These are phyloP conservation scores for Ascochyta clinopodiicola DNA, from an alignment of 2,329 filamentous ascomycete genomes.

Conservation along the genomic window DNA sequence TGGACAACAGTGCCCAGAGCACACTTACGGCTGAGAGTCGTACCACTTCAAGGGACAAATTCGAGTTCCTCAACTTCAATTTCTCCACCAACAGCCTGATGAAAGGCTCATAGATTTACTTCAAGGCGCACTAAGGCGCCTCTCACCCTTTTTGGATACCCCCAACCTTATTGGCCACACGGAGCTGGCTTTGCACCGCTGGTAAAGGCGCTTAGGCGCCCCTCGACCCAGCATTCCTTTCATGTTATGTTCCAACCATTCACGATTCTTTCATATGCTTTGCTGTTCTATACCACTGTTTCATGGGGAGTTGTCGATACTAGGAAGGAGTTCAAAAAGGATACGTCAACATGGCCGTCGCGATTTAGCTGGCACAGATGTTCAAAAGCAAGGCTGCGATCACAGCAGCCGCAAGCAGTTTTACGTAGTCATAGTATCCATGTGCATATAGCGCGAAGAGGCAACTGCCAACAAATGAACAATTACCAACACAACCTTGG, in stretches of 20 bases:
- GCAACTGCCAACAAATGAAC: conserved; percentile 10
- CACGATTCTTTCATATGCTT: conserved; percentile 39
- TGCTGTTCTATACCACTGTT: conserved; percentile 47
- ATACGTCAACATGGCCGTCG: conserved; percentile 6
- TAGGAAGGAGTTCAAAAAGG: conserved; percentile 18
- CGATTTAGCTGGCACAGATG: not conserved
- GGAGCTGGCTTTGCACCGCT: conserved; percentile 12
- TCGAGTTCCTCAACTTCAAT: conserved; percentile 48
- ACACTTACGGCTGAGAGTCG: conserved; percentile 38
- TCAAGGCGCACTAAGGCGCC: conserved; percentile 29
- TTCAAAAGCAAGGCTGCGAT: conserved; percentile 10
- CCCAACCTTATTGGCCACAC: not conserved
- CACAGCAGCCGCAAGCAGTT: conserved; percentile 1
- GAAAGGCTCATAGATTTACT: conserved; percentile 40
- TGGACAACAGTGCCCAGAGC: conserved; percentile 36
- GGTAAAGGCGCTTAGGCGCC: conserved; percentile 22
- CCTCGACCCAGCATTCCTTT: conserved; percentile 6
- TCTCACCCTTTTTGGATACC: conserved; percentile 23
- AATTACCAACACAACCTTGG: not conserved
- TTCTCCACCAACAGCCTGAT: conserved; percentile 40
- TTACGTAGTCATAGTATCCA: conserved; percentile 11
- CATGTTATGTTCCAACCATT: conserved; percentile 31
- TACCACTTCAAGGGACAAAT: conserved; percentile 43
- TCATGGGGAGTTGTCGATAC: conserved; percentile 6
- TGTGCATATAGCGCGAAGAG: conserved; percentile 6